Evolutionary conservation across 352 stramenopile species (phyloP).

Genomic region (Phytophthora sansomeana): DNA sequence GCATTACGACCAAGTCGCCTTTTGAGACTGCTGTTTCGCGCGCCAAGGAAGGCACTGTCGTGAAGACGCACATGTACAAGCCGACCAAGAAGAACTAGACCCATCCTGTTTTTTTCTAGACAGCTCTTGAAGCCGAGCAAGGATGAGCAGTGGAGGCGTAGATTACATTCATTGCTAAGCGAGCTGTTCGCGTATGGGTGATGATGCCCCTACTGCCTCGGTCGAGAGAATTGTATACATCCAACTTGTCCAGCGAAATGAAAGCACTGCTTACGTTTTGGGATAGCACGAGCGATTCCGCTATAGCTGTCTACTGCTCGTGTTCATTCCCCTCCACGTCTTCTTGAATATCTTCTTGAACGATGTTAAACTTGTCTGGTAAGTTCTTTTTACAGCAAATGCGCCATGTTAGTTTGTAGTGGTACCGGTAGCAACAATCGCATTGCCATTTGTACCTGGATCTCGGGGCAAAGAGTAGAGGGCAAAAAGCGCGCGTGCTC

Average conservation of each 20-base stretch:
- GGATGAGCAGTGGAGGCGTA: constrained; percentile 9
- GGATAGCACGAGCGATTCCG: constrained; percentile 6
- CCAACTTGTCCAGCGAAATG: constrained; percentile 19
- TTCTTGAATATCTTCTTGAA: constrained; percentile 25
- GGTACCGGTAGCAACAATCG: background rate
- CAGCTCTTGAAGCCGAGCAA: background rate
- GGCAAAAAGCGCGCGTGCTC: constrained; percentile 77
- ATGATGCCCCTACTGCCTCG: constrained; percentile 14
- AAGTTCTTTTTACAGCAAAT: constrained; percentile 45
- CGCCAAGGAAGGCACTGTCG: constrained; percentile 70
- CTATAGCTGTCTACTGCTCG: constrained; percentile 17
- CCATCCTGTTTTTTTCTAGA: constrained; percentile 18
- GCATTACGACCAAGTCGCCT: constrained; percentile 51
- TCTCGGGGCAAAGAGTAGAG: constrained; percentile 73
- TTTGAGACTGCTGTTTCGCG: constrained; percentile 79
- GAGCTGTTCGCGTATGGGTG: background rate
- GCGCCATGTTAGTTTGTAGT: background rate
- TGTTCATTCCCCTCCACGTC: constrained; percentile 9
- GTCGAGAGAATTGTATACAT: constrained; percentile 14
- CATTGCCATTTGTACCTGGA: constrained; percentile 49
- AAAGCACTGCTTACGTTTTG: constrained; percentile 15
- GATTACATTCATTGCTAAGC: background rate
- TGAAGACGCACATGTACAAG: constrained; percentile 80
- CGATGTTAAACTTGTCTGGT: constrained; percentile 60
- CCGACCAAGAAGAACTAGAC: constrained; percentile 43